Base-by-base conservation (phyloP, 2,329 filamentous ascomycete genomes). In the Xylogone sp. region DNA sequence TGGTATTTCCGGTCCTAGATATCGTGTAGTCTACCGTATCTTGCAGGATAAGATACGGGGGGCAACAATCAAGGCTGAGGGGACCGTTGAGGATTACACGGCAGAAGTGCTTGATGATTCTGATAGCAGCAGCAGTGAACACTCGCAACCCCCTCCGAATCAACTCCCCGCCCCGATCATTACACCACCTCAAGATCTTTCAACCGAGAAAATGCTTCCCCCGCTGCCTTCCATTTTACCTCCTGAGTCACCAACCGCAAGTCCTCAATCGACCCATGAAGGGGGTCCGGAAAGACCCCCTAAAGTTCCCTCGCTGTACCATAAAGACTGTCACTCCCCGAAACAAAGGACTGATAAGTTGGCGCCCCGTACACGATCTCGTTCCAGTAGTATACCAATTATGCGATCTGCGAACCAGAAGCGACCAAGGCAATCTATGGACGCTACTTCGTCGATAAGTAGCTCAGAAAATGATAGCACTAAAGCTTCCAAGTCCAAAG, bases 21-120 rank as follows among this genome's bases (percentile, higher is more conserved):
- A 81, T 53, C 75, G 80, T 18, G 74, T 84, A 3, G 82, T 86
- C 0, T 86, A 85, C 59, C 75, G 75, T 29, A 75, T 82, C 56
- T 78, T 75, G 56, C 79, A 73, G 54, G 82, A 75, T 60, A 80
- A 68, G 60, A 69, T 75, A 22, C 69, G 67, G 42, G 75, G 62
- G 16, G 75, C 71, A 27, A 69, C 66, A 20, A 68, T 74, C 27
- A 65, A 66, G 22, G 57, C 57, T 1, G 58, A 65, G 53, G 43
- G 60, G 52, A 21, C 50, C 20, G 27, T 53, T 63, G 46, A 65
- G 62, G 50, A 53, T 59, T n/a, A n/a, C n/a, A 22, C 48, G 59
- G 53, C 56, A 18, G 56, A 54, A 29, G 51, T 53, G 9, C 18
- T 58, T 21, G 54, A 59, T 21, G 45, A 39, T 4, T 39, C 34